These are phyloP conservation scores for Phytophthora litchii DNA, from an alignment of 352 stramenopile genomes.

Conservation along the genomic window DNA sequence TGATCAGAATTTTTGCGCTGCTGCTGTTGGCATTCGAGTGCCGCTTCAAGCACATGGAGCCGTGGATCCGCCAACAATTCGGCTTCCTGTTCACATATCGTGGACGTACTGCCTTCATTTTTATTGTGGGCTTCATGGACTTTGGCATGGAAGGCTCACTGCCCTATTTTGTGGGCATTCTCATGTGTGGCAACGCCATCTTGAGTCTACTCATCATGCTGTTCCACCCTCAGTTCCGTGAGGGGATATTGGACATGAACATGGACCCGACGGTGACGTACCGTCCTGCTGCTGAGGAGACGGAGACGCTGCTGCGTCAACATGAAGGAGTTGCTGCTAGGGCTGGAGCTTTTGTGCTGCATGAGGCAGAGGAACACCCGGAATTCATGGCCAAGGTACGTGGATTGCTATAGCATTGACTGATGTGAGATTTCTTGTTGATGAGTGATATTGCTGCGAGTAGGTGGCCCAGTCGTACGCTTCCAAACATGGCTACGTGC, in stretches of 20 bases:
- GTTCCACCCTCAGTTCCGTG: constrained; percentile 88
- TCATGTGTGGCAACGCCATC: constrained; percentile 82
- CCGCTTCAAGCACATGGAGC: constrained; percentile 88
- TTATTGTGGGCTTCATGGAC: constrained; percentile 88
- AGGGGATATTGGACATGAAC: constrained; percentile 61
- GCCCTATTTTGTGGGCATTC: constrained; percentile 67
- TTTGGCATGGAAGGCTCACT: constrained; percentile 85
- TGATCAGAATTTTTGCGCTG: constrained; percentile 78
- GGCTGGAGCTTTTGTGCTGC: constrained; percentile 67
- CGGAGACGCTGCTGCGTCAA: constrained; percentile 63
- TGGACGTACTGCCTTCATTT: constrained; percentile 84
- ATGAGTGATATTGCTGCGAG: constrained; percentile 11
- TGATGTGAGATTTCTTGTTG: constrained; percentile 4
- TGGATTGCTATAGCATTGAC: neutral
- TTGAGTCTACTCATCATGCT: constrained; percentile 83
- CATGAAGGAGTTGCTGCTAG: constrained; percentile 67
- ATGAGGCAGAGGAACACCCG: constrained; percentile 75
- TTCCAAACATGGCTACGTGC: constrained; percentile 52
- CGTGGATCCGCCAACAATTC: constrained; percentile 84
- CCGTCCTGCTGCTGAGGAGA: constrained; percentile 65
- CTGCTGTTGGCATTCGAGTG: constrained; percentile 87
- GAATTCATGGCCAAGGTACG: constrained; percentile 72
- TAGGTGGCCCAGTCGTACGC: constrained; percentile 57
- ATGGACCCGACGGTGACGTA: constrained; percentile 86
- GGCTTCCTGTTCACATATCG: constrained; percentile 91